Conservation (phyloP, 129 eudicot genomes). For the Arctium lappa region DNA sequence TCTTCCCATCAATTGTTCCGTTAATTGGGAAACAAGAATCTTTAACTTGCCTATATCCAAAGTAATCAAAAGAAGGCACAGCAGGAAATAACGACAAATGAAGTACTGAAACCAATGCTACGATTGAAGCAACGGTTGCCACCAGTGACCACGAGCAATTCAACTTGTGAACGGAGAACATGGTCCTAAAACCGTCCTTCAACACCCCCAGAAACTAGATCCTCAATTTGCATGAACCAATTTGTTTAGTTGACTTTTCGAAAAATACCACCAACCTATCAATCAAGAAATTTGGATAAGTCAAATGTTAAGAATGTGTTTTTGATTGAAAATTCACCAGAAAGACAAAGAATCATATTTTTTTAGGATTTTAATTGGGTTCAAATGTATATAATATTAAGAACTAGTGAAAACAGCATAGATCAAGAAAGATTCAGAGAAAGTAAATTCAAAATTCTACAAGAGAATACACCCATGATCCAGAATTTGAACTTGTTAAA, state of each 20-base stretch:
- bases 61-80: conserved; percentile 52
- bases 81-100: conserved; percentile 64
- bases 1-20: conserved; percentile 30
- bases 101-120: conserved; percentile 49
- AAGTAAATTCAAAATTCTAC: conserved; percentile 2
- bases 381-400: conserved; percentile 1
- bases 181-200: conserved; percentile 36
- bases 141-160: conserved; percentile 75
- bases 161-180: conserved; percentile 65
- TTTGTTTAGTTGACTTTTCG: conserved; percentile 8
- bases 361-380: not conserved
- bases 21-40: conserved; percentile 42
- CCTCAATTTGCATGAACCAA: conserved; percentile 19
- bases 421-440: not conserved
- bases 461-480: not conserved
- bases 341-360: not conserved
- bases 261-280: conserved; percentile 16
- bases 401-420: not conserved
- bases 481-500: not conserved
- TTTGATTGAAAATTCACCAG: not conserved
- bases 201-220: not conserved
- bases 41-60: conserved; percentile 50
- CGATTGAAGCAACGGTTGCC: conserved; percentile 47
- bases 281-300: conserved; percentile 15
- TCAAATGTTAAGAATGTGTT: not conserved